Evolutionary conservation across 2,329 filamentous ascomycete genomes (phyloP).

Genomic region (Podosphaera aphanis): DNA sequence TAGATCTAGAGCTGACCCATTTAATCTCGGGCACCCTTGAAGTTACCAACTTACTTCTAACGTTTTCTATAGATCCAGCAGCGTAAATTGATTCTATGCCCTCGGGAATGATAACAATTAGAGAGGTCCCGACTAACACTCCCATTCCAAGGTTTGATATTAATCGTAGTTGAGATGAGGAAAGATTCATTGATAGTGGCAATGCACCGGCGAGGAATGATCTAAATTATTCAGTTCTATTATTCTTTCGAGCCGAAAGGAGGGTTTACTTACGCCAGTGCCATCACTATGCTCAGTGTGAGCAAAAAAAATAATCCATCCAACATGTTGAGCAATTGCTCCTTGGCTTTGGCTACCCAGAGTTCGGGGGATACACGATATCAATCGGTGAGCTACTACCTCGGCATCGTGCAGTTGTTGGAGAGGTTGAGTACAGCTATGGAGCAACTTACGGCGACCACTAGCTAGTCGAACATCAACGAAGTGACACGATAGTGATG

Average conservation of each 20-base stretch:
- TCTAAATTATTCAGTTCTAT: constrained; percentile 22
- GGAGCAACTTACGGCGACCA: no score
- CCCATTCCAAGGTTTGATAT: constrained; percentile 86
- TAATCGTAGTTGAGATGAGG: constrained; percentile 63
- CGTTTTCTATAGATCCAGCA: constrained; percentile 14
- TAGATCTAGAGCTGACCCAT: neutral
- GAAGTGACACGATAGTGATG: constrained; percentile 2
- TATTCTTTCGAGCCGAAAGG: neutral
- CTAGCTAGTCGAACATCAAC: no score
- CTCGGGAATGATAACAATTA: constrained; percentile 95
- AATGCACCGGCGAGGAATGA: constrained; percentile 85
- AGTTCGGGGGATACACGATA: neutral
- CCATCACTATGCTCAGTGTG: constrained; percentile 26
- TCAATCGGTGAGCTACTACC: constrained; percentile 2
- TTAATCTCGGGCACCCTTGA: neutral
- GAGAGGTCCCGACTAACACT: constrained; percentile 76
- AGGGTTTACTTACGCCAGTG: constrained; percentile 26
- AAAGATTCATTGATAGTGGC: constrained; percentile 70
- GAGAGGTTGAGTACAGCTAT: neutral
- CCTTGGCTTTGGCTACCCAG: neutral
- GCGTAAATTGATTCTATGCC: constrained; percentile 76
- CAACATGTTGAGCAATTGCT: constrained; percentile 13
- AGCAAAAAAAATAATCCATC: constrained; percentile 17
- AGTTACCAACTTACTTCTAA: neutral
- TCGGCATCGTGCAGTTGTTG: neutral